Evolutionary conservation across 2,329 filamentous ascomycete genomes (phyloP), one percentile per base, ranked within the genome.

Genomic region (Colletotrichum trifolii): DNA sequence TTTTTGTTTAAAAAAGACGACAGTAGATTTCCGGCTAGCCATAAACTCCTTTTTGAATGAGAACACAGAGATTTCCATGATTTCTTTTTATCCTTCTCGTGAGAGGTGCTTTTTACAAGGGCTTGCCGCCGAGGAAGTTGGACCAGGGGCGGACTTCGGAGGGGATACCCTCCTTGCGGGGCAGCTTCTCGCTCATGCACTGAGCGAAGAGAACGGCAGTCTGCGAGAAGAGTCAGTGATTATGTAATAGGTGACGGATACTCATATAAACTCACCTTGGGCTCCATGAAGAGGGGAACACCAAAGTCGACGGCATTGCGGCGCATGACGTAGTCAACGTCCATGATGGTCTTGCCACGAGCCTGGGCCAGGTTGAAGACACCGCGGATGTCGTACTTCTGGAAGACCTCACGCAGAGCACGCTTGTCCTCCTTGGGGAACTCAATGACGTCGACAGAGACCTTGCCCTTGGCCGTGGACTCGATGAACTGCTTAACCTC

Each of bases 221-320:
- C 94, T 97, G 70, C 34, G 11, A 48, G 11, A 47, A 47, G 8
- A 10, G 68, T 82, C 73, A 81, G 77, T 69, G 70, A 35, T 35
- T 8, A 25, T 25, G 45, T 38, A 2, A 34, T 9, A 8, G n/a
- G 25, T 34, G 17, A 46, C 15, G n/a, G 52, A 17, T 17, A 40
- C 40, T 25, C 43, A 49, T 34, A 25, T 49, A 57, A 54, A 38
- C 35, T 64, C 84, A 96, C 94, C 90, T 96, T 95, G 59, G 94
- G 93, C 83, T 98, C 95, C 94, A 97, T 97, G 80, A 99, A 98
- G 61, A 99, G 85, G 53, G 96, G 96, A 38, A 98, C 94, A 72
- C 95, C 95, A 78, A 99, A 99, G 82, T 99, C 96, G 61, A 99
- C 96, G 35, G 96, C 96, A 76, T 99, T 99, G 77, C 96, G 89